These are phyloP conservation scores for Verticillium tricorpus DNA, from an alignment of 2,329 filamentous ascomycete species.

Conservation along the genomic window DNA sequence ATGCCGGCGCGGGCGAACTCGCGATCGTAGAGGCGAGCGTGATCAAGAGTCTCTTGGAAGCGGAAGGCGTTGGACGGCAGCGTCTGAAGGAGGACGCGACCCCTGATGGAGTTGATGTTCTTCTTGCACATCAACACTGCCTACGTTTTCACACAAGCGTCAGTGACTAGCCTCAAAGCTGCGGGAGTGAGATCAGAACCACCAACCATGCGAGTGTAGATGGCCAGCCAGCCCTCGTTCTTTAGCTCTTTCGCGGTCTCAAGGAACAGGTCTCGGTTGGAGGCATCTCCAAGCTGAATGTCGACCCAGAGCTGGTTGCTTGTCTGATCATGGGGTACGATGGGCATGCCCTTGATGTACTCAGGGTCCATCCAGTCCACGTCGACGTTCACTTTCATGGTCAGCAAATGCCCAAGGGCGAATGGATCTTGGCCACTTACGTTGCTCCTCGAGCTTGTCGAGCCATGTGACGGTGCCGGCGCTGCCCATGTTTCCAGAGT, in stretches of 20 bases:
- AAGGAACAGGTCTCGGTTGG: conserved; percentile 36
- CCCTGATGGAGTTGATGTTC: conserved; percentile 39
- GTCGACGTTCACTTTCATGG: conserved; percentile 39
- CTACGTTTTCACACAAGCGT: conserved; percentile 14
- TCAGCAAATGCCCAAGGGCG: not conserved
- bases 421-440: conserved; percentile 17
- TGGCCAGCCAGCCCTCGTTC: conserved; percentile 39
- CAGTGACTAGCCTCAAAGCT: not conserved
- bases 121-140: conserved; percentile 41
- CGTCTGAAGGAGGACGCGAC: conserved; percentile 44
- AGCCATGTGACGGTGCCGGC: conserved; percentile 29
- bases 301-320: conserved; percentile 47
- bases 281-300: conserved; percentile 36
- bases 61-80: conserved; percentile 42
- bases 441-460: conserved; percentile 36
- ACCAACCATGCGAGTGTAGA: conserved; percentile 40
- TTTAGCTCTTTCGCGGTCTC: conserved; percentile 38
- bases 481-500: conserved; percentile 24
- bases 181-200: not conserved
- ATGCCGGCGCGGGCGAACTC: conserved; percentile 42
- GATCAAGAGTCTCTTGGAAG: conserved; percentile 36
- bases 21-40: conserved; percentile 39
- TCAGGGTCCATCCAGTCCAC: conserved; percentile 49
- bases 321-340: conserved; percentile 42
- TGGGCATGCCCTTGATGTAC: conserved; percentile 38